Base-by-base conservation (phyloP, 2,329 filamentous ascomycete species). In the Bisporella sp. region DNA sequence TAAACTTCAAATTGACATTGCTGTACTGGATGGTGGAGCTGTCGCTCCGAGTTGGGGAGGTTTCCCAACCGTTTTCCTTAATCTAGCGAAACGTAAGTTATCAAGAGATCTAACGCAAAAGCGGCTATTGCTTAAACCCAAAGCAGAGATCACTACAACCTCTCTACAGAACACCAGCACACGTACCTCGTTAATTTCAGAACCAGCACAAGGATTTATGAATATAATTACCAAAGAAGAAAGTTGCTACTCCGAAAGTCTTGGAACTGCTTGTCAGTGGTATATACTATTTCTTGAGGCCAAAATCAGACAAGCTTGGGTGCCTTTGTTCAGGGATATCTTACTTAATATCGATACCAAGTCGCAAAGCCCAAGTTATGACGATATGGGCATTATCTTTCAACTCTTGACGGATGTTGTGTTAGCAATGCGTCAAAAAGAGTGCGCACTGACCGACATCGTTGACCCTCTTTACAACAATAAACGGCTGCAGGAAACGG, bases 281-380 rank as follows among this genome's bases (percentile, higher is more conserved):
- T 47, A 47, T 21, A 41, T 12, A 11, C 2, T 2, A 41, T 47
- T 40, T 21, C 21, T 47, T 5, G 33, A 47, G 29, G 21, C 5
- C 33, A 47, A 47, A 31, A 47, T 47, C 13, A 41, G 11, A 37
- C 33, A 47, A 41, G 9, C 33, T 29, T 47, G 46, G 46, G n/a
- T 21, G 6, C 5, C 33, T 12, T 13, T 47, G 6, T 47, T 40
- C 33, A 33, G 35, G 6, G 13, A n/a, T 1, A n/a, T 47, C 11
- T 30, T 45, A 9, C 29, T 31, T 31, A 4, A 45, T 28, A 21
- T 32, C 21, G 11, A 45, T 21, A 8, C 31, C 21, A 2, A 8
- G 2, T 31, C 21, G 11, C 7, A 29, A 6, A 30, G 21, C 28
- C 43, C 43, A 31, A 12, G 21, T 28, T 31, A 45, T 21, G 11